phyloP scores from a whole-genome alignment of 192 early-diverging fungal species.

The Coemansia sp. region DNA sequence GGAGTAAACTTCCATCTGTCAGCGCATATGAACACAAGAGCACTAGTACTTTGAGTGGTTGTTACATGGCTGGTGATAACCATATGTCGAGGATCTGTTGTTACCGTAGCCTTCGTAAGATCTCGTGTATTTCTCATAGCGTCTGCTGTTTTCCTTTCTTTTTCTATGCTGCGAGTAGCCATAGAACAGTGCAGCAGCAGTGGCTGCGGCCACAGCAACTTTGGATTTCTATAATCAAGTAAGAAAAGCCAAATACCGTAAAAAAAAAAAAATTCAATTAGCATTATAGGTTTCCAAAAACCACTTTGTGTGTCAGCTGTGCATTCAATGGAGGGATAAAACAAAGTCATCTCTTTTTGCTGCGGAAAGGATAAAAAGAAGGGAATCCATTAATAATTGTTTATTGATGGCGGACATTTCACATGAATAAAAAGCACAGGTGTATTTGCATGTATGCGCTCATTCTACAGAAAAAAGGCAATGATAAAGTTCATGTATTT shows the following conservation, averaged over 20 bases:
- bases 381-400: background rate
- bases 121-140: conserved; percentile 20
- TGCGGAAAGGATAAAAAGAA: background rate
- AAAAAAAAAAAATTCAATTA: no score
- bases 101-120: conserved; percentile 3
- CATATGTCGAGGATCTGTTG: conserved; percentile 7
- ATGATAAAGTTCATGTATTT: no score
- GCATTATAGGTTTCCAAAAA: no score
- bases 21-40: background rate
- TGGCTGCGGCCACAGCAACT: conserved; percentile 17
- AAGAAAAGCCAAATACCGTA: no score
- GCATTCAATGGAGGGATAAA: background rate
- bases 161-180: conserved; percentile 22
- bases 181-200: conserved; percentile 11
- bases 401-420: background rate
- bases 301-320: background rate
- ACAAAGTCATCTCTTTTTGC: background rate
- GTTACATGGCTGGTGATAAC: conserved; percentile 4
- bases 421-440: no score
- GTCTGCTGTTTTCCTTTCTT: conserved; percentile 18
- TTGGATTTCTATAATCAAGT: conserved; percentile 31
- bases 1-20: no score
- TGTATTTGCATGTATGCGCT: no score
- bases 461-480: no score
- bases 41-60: conserved; percentile 5